These are phyloP conservation scores for Sechiopsis laciniata DNA, from an alignment of 306 rosid genomes.

Conservation along the genomic window DNA sequence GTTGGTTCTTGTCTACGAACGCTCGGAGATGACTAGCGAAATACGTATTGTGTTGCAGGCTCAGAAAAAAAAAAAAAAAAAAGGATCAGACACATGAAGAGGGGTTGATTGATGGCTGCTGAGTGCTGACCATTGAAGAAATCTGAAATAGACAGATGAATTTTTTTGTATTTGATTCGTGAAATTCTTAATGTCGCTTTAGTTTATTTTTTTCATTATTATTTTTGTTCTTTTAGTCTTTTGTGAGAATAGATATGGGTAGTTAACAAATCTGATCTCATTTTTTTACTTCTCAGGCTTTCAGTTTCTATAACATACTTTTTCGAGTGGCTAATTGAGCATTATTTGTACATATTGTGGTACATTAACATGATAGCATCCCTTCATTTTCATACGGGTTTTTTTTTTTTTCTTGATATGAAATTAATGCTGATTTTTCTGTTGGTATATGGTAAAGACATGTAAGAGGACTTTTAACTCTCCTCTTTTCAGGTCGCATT, in stretches of 20 bases:
- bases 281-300: not conserved
- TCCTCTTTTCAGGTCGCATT: too few species aligned
- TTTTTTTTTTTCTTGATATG: too few species aligned
- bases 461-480: too few species aligned
- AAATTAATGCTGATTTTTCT: too few species aligned
- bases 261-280: constrained; percentile 14
- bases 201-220: constrained; percentile 11
- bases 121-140: constrained; percentile 8
- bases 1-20: constrained; percentile 21
- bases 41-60: not conserved
- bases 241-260: constrained; percentile 8
- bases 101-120: not conserved
- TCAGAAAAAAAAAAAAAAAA: not conserved
- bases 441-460: too few species aligned
- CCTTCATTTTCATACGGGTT: too few species aligned
- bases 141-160: not conserved
- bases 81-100: not conserved
- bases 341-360: constrained; percentile 8
- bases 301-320: too few species aligned
- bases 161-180: constrained; percentile 8
- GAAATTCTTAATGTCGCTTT: not conserved
- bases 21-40: not conserved
- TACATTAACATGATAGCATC: constrained; percentile 2
- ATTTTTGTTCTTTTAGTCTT: not conserved
- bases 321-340: too few species aligned